phyloP scores from a whole-genome alignment of 2,329 filamentous ascomycete species.

The Diplodia scrobiculata region DNA sequence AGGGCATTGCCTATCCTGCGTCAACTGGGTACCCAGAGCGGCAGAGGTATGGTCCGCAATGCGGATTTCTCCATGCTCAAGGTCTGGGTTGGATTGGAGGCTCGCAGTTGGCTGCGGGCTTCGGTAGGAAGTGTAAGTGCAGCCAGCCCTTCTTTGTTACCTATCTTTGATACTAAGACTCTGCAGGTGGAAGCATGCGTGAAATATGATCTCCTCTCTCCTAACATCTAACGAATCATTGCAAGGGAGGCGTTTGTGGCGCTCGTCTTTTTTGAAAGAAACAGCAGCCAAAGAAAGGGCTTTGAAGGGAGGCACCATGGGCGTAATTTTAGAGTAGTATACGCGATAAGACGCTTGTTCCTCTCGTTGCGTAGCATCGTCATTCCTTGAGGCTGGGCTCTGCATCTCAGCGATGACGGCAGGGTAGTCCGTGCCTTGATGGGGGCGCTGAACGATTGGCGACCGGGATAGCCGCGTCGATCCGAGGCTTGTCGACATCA shows the following conservation, averaged over 20 bases:
- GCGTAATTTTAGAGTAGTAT: not conserved
- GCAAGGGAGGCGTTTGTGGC: constrained; percentile 6
- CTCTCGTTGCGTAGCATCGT: not conserved
- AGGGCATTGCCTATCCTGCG: constrained; percentile 88
- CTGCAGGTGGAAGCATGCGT: constrained; percentile 79
- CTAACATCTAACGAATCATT: constrained; percentile 67
- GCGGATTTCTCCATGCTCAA: constrained; percentile 70
- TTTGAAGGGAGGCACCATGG: not conserved
- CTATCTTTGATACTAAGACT: constrained; percentile 3
- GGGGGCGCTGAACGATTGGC: not conserved
- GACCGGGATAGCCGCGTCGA: not conserved
- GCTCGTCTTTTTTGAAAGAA: not conserved
- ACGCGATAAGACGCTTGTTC: not conserved
- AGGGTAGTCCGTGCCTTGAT: not conserved
- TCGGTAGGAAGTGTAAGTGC: constrained; percentile 79
- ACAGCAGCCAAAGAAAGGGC: not conserved
- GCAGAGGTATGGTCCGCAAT: constrained; percentile 50
- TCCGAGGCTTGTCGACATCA: constrained; percentile 18
- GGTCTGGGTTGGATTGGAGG: constrained; percentile 89
- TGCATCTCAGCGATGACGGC: constrained; percentile 1
- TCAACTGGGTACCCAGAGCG: constrained; percentile 78
- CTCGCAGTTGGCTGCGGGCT: constrained; percentile 83
- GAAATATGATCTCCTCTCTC: constrained; percentile 84
- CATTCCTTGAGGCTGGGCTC: not conserved
- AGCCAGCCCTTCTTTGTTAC: constrained; percentile 17